Base-by-base conservation (phyloP, 2,329 filamentous ascomycete genomes). In the Fusarium marasasianum region DNA sequence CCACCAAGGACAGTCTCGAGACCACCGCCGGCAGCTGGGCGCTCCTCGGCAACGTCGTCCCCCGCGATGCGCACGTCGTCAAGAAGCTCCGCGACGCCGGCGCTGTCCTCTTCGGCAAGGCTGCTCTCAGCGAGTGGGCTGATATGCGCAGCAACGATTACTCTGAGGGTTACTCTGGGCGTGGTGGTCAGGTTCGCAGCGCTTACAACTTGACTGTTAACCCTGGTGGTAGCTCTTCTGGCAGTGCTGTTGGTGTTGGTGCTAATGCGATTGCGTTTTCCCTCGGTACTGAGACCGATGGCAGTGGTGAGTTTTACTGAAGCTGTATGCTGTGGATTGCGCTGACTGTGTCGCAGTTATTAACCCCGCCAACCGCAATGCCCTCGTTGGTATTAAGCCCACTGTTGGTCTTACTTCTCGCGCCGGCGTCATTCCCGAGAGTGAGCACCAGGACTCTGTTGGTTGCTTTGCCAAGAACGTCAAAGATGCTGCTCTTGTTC, bases 1-100 rank as follows among this genome's bases (percentile, higher is more conserved):
- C 91, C 12, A 88, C 94, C 71, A 95, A 95, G 81, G 92, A 95
- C 79, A 92, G 92, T 78, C 92, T 95, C 87, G 88, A 94, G 78
- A 95, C 92, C 0, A 94, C 93, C 0, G 92, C 92, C 2, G 93
- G 93, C 2, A 90, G 87, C 76, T 91, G 86, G 87, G 90, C 90
- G 24, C 85, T 95, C 0, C 80, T 92, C 3, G 92, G 92, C 3
- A 90, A 86, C 51, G 83, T 91, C 0, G 90, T 93, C 0, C 91
- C 92, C 6, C 87, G 89, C n/a, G 92, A 95, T 79, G 90, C 92
- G 3, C 82, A 86, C 73, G 90, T 94, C 1, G 89, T 94, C 5
- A 77, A 84, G 26, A 85, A 84, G 69, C 85, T 94, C 41, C 88
- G 92, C 8, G 83, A 88, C 45, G 90, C 91, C 2, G 92, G 92